A percentile compares a stretch with the other conserved stretches of the same genome.
Conservation (phyloP, 441 rosid species). For the Adansonia rubrostipa region DNA sequence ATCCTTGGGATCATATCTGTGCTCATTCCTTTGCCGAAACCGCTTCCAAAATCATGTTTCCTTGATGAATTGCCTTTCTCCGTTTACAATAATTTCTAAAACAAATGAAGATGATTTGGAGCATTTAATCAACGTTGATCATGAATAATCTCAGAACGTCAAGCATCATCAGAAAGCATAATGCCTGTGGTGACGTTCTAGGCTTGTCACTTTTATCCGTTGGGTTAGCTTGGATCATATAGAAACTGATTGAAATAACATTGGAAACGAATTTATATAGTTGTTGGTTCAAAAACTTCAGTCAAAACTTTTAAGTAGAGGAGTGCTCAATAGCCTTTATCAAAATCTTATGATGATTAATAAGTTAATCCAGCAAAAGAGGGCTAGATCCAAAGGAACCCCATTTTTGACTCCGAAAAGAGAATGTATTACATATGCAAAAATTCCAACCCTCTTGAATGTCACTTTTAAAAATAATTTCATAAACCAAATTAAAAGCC, state of each 20-base stretch:
- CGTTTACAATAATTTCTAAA: background rate
- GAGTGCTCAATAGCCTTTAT: background rate
- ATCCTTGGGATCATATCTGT: background rate
- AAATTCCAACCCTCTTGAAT: too few species aligned
- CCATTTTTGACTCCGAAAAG: too few species aligned
- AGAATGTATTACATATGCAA: too few species aligned
- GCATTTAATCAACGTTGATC: background rate
- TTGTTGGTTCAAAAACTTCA: background rate
- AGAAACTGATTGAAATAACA: background rate
- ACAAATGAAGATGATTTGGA: background rate
- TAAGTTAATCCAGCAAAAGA: too few species aligned
- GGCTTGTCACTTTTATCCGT: too few species aligned
- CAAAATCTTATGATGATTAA: background rate
- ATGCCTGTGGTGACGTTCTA: background rate
- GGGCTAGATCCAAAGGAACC: too few species aligned
- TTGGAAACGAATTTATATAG: background rate
- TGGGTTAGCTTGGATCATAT: too few species aligned
- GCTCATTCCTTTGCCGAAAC: background rate
- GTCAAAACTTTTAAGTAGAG: background rate
- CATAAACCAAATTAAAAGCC: too few species aligned
- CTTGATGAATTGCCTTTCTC: background rate
- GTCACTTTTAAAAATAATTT: too few species aligned
- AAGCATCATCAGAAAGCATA: background rate
- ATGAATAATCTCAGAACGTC: background rate
- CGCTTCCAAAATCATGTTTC: background rate